phyloP scores from a whole-genome alignment of 1,139 yeast species.

The Kodamaea arcana region DNA sequence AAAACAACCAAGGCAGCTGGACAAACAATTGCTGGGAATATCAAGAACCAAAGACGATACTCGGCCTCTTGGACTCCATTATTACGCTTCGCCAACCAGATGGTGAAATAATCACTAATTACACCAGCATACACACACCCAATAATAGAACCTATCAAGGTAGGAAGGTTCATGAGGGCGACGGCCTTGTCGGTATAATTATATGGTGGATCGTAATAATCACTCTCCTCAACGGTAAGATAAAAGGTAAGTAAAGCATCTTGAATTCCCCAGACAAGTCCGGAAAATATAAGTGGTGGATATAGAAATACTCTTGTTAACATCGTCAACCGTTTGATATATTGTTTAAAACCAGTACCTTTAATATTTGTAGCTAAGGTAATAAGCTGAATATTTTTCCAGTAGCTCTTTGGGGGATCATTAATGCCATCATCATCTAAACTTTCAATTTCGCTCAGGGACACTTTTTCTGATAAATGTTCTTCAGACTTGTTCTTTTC shows the following conservation, averaged over 20 bases:
- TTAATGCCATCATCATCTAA: not conserved
- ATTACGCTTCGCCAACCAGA: constrained; percentile 36
- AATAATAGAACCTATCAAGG: constrained; percentile 34
- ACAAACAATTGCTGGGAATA: constrained; percentile 33
- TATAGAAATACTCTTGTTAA: constrained; percentile 29
- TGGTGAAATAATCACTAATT: constrained; percentile 32
- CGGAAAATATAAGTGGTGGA: constrained; percentile 34
- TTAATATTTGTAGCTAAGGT: constrained; percentile 20
- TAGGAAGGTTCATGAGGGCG: constrained; percentile 37
- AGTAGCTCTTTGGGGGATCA: constrained; percentile 14
- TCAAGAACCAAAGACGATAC: constrained; percentile 30
- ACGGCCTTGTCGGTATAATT: constrained; percentile 26
- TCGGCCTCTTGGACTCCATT: constrained; percentile 39
- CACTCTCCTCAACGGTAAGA: constrained; percentile 36
- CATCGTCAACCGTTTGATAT: constrained; percentile 21
- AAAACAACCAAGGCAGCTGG: constrained; percentile 34
- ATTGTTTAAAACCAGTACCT: constrained; percentile 25
- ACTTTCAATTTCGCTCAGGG: not conserved
- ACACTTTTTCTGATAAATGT: constrained; percentile 2
- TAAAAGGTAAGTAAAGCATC: constrained; percentile 37
- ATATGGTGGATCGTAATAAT: constrained; percentile 28
- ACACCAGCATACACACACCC: constrained; percentile 40
- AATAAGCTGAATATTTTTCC: constrained; percentile 21
- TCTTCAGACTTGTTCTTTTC: not conserved
- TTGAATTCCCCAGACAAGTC: constrained; percentile 38